These are phyloP conservation scores for Colletotrichum tamarilloi DNA, from an alignment of 2,329 filamentous ascomycete genomes.

Conservation along the genomic window DNA sequence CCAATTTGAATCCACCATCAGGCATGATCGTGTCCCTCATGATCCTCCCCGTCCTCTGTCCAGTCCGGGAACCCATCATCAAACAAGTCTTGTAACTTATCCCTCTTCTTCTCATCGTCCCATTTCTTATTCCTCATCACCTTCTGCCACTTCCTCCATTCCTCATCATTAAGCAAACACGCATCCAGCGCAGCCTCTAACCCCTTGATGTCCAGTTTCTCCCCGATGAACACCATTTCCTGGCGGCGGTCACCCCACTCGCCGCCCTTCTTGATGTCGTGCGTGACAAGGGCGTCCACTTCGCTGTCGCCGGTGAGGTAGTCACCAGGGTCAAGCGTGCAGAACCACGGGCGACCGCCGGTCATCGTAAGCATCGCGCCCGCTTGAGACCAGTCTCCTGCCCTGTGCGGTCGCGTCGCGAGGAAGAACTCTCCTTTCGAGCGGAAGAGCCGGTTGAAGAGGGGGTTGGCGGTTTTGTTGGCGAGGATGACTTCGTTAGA, in stretches of 20 bases:
- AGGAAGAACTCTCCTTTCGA: conserved; percentile 73
- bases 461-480: conserved; percentile 65
- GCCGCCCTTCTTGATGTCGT: conserved; percentile 63
- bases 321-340: conserved; percentile 63
- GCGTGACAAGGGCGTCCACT: conserved; percentile 59
- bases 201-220: conserved; percentile 64
- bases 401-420: conserved; percentile 65
- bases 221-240: conserved; percentile 80
- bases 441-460: conserved; percentile 67
- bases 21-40: conserved; percentile 43
- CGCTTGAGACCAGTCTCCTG: conserved; percentile 72
- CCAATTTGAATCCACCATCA: neutral
- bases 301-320: conserved; percentile 59
- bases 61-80: conserved; percentile 71
- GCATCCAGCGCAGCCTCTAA: conserved; percentile 66
- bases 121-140: conserved; percentile 59
- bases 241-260: conserved; percentile 78
- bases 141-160: conserved; percentile 64
- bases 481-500: conserved; percentile 59
- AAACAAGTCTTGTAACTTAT: conserved; percentile 61
- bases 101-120: conserved; percentile 52
- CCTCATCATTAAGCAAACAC: conserved; percentile 70
- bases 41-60: conserved; percentile 53
- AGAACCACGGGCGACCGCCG: conserved; percentile 69
- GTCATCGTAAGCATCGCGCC: conserved; percentile 72